Conservation (phyloP, 2,329 filamentous ascomycete species). For the Cytospora leucostoma region DNA sequence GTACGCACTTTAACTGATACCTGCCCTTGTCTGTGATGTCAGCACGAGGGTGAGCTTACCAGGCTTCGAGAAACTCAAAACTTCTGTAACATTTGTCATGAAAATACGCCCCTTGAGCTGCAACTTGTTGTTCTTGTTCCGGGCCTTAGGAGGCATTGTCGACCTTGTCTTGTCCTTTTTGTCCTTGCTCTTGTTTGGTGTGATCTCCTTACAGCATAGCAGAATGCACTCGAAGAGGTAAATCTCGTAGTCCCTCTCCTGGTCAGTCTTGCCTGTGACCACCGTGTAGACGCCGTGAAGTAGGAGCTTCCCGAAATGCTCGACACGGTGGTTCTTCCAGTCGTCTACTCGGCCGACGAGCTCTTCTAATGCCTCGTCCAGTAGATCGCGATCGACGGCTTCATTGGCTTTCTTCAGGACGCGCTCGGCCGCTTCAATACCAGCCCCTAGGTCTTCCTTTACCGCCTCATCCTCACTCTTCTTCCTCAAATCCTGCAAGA, state of each 20-base stretch:
- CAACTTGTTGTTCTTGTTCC: conserved; percentile 74
- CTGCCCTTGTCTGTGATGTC: not conserved
- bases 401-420: conserved; percentile 86
- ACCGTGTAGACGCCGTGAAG: conserved; percentile 91
- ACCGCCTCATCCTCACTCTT: conserved; percentile 75
- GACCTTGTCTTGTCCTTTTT: conserved; percentile 68
- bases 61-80: conserved; percentile 83
- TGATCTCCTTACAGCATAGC: conserved; percentile 94
- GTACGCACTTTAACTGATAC: conserved; percentile 1
- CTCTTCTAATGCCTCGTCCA: conserved; percentile 81
- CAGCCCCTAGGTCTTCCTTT: conserved; percentile 70
- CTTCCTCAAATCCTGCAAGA: conserved; percentile 73
- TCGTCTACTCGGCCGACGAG: conserved; percentile 84
- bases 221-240: conserved; percentile 96
- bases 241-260: conserved; percentile 97
- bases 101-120: conserved; percentile 97
- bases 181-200: conserved; percentile 79
- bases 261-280: conserved; percentile 83
- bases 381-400: conserved; percentile 83
- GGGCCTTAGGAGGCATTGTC: conserved; percentile 53
- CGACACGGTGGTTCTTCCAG: conserved; percentile 91
- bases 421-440: conserved; percentile 79
- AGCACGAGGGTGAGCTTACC: conserved; percentile 58
- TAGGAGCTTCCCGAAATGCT: conserved; percentile 87
- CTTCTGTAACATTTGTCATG: conserved; percentile 97